Evolutionary conservation across 768 basidiomycete genomes (phyloP).

Genomic region (Boletellus sp.): DNA sequence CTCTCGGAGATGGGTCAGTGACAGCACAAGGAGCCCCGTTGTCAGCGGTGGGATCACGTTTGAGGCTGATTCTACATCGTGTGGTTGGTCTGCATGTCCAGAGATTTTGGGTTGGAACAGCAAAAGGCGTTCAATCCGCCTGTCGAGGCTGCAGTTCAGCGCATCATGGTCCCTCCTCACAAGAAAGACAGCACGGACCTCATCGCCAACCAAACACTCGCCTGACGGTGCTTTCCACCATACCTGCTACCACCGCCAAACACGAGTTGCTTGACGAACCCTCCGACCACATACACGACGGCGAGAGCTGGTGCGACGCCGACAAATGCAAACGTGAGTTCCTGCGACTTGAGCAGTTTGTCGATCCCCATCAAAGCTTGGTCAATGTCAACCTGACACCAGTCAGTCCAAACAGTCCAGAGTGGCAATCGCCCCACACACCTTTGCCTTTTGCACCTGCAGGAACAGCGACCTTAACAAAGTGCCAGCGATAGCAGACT

Average conservation of each 20-base stretch:
- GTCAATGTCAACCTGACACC: constrained; percentile 79
- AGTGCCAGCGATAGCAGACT: constrained; percentile 74
- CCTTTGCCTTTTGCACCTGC: constrained; percentile 95
- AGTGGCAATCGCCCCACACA: constrained; percentile 20
- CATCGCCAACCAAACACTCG: constrained; percentile 67
- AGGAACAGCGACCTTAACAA: constrained; percentile 83
- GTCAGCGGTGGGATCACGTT: constrained; percentile 48
- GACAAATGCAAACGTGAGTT: constrained; percentile 94
- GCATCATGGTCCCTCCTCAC: background rate
- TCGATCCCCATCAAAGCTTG: constrained; percentile 89
- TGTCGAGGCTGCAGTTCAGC: constrained; percentile 21
- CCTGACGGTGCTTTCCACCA: constrained; percentile 54
- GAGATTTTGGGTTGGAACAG: constrained; percentile 42
- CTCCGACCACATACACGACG: constrained; percentile 66
- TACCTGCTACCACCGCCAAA: constrained; percentile 48
- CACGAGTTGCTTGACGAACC: constrained; percentile 50
- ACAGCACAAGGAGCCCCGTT: constrained; percentile 70
- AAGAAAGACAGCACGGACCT: constrained; percentile 39
- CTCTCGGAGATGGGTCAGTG: constrained; percentile 59
- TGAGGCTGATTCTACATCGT: constrained; percentile 2
- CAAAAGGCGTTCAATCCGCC: constrained; percentile 68
- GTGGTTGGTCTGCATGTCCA: constrained; percentile 3
- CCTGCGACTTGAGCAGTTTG: constrained; percentile 88
- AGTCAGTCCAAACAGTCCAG: background rate
- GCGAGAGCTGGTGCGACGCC: constrained; percentile 89